Evolutionary conservation across 371 early-diverging fungal genomes (phyloP).

Genomic region (Apophysomyces variabilis): DNA sequence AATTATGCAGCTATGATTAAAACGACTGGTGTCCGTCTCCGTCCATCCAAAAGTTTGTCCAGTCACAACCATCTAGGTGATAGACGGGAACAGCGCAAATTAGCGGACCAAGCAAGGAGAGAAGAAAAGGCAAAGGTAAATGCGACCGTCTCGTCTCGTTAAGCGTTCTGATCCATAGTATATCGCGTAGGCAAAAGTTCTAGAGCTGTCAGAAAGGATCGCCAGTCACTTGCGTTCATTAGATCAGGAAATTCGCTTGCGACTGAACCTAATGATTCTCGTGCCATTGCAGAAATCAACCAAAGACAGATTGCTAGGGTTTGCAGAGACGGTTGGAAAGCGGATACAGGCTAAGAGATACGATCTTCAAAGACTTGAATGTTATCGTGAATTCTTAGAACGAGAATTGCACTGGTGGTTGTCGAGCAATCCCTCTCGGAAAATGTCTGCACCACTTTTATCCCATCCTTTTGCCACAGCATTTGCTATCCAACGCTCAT

Average conservation of each 20-base stretch:
- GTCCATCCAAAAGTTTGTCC: conserved; percentile 28
- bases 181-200: conserved; percentile 10
- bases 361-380: conserved; percentile 64
- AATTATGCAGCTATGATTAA: conserved; percentile 82
- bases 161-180: neutral
- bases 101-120: conserved; percentile 28
- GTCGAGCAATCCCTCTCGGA: conserved; percentile 11
- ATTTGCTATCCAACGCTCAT: conserved; percentile 14
- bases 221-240: conserved; percentile 44
- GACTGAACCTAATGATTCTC: conserved; percentile 68
- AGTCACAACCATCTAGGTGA: conserved; percentile 17
- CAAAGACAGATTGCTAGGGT: conserved; percentile 59
- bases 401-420: conserved; percentile 54
- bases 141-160: neutral
- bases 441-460: conserved; percentile 20
- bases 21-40: conserved; percentile 62
- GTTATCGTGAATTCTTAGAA: conserved; percentile 76
- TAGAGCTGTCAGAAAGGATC: conserved; percentile 34
- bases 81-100: conserved; percentile 25
- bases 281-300: conserved; percentile 68
- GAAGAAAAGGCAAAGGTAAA: conserved; percentile 28
- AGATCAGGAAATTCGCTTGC: conserved; percentile 59
- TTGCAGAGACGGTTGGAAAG: conserved; percentile 60
- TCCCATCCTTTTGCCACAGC: conserved; percentile 3
- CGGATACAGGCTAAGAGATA: conserved; percentile 60